Conservation (phyloP, 73 alveolate species). For the Paramecium primaurelia region DNA sequence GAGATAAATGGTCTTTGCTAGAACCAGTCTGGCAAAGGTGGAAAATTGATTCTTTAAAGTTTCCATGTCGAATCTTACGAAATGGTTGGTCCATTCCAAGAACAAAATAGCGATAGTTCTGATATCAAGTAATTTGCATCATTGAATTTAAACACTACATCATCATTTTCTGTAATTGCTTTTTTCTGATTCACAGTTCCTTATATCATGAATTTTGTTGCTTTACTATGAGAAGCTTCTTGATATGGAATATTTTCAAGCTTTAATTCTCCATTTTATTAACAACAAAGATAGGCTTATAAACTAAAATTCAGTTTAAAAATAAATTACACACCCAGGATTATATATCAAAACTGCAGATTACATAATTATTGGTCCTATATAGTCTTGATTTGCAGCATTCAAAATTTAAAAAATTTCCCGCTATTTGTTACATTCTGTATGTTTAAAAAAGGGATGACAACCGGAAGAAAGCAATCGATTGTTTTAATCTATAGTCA, state of each 20-base stretch:
- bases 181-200: slow-evolving; percentile 2
- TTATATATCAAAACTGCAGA: slow-evolving; percentile 8
- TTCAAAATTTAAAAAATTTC: slow-evolving; percentile 28
- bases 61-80: slow-evolving; percentile 88
- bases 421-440: neutral
- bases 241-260: neutral
- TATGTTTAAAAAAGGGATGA: slow-evolving; percentile 35
- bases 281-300: slow-evolving; percentile 4
- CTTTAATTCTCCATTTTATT: slow-evolving; percentile 24
- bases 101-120: slow-evolving; percentile 64
- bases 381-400: neutral
- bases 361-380: slow-evolving; percentile 26
- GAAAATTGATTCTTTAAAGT: slow-evolving; percentile 81
- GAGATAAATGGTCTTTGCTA: slow-evolving; percentile 71
- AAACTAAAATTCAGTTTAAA: neutral
- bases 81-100: slow-evolving; percentile 82
- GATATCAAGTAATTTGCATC: slow-evolving; percentile 67
- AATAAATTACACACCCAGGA: neutral
- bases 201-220: neutral
- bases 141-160: slow-evolving; percentile 72
- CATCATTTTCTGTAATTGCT: slow-evolving; percentile 60
- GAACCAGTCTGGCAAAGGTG: slow-evolving; percentile 92
- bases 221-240: slow-evolving; percentile 16
- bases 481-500: neutral
- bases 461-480: neutral